Evolutionary conservation across 2,329 filamentous ascomycete species (phyloP).

Genomic region (Ophidiomyces ophidiicola): DNA sequence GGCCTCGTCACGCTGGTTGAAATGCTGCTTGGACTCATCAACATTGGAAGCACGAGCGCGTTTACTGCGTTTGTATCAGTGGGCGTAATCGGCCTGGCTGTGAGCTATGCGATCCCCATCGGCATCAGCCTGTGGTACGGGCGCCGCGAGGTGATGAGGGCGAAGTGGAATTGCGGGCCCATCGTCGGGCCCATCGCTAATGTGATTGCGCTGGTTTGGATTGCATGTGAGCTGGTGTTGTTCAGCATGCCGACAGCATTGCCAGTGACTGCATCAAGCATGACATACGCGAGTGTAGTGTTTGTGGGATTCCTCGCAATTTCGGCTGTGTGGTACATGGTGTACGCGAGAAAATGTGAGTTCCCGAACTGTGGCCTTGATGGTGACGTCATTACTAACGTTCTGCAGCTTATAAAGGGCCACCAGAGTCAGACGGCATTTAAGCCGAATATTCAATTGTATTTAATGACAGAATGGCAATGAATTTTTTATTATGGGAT

Average conservation of each 20-base stretch:
- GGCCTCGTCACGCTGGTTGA: slow-evolving; percentile 36
- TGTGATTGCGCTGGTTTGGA: slow-evolving; percentile 37
- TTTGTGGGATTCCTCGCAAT: slow-evolving; percentile 44
- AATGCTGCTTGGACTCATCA: slow-evolving; percentile 40
- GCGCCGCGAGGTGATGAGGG: slow-evolving; percentile 38
- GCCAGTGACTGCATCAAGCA: slow-evolving; percentile 41
- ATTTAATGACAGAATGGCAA: too few relatives aligned
- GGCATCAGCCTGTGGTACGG: slow-evolving; percentile 25
- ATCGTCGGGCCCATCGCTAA: slow-evolving; percentile 31
- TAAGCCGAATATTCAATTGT: too few relatives aligned
- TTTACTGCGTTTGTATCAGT: slow-evolving; percentile 43
- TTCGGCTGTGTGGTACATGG: slow-evolving; percentile 39
- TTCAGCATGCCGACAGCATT: slow-evolving; percentile 44
- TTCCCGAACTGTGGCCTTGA: too few relatives aligned
- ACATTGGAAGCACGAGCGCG: slow-evolving; percentile 37
- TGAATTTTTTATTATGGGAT: too few relatives aligned
- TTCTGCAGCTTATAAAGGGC: slow-evolving; percentile 12
- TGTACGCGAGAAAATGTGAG: slow-evolving; percentile 20
- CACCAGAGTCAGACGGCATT: slow-evolving; percentile 12
- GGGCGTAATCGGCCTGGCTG: slow-evolving; percentile 45
- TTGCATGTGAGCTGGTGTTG: slow-evolving; percentile 41
- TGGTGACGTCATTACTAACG: too few relatives aligned
- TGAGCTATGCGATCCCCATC: slow-evolving; percentile 47
- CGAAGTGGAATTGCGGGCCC: slow-evolving; percentile 38
- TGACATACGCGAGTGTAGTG: slow-evolving; percentile 49